A percentile compares a stretch with the other conserved stretches of the same genome.
Evolutionary conservation across 805 yeast species (phyloP).

Genomic region (Cyberlindnera petersonii): DNA sequence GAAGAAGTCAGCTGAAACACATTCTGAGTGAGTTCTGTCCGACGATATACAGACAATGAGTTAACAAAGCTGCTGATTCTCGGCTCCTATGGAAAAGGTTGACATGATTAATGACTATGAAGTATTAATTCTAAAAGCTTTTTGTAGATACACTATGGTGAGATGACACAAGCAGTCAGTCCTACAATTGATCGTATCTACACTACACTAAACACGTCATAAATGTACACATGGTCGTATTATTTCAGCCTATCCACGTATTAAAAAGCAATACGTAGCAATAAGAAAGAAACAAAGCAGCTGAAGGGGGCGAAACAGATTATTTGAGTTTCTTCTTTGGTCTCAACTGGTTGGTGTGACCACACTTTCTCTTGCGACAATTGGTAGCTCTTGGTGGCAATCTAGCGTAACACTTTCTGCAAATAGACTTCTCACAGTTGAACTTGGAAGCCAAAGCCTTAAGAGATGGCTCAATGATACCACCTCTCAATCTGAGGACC

Average conservation of each 20-base stretch:
- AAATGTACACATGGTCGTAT: slow-evolving; percentile 12
- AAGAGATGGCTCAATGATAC: slow-evolving; percentile 99
- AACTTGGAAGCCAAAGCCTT: slow-evolving; percentile 98
- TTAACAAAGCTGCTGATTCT: no score
- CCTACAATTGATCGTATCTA: not conserved
- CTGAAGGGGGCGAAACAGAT: slow-evolving; percentile 41
- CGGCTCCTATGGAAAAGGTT: no score
- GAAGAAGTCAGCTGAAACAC: slow-evolving; percentile 62
- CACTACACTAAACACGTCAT: not conserved
- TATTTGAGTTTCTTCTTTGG: slow-evolving; percentile 99
- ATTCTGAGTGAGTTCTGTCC: slow-evolving; percentile 38
- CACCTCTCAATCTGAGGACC: slow-evolving; percentile 97
- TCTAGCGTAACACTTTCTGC: slow-evolving; percentile 99
- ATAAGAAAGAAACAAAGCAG: slow-evolving; percentile 12
- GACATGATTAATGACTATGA: no score
- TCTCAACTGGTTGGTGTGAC: slow-evolving; percentile 99
- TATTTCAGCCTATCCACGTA: slow-evolving; percentile 7
- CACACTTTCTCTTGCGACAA: slow-evolving; percentile 99
- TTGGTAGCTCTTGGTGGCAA: slow-evolving; percentile 99
- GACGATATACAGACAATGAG: not conserved
- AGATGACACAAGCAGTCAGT: not conserved
- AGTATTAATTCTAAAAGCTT: no score
- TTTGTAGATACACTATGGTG: no score
- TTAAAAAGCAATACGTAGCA: slow-evolving; percentile 7
- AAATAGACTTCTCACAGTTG: slow-evolving; percentile 99